Base-by-base conservation (phyloP, 2,329 filamentous ascomycete species). In the Thelonectria discophora region DNA sequence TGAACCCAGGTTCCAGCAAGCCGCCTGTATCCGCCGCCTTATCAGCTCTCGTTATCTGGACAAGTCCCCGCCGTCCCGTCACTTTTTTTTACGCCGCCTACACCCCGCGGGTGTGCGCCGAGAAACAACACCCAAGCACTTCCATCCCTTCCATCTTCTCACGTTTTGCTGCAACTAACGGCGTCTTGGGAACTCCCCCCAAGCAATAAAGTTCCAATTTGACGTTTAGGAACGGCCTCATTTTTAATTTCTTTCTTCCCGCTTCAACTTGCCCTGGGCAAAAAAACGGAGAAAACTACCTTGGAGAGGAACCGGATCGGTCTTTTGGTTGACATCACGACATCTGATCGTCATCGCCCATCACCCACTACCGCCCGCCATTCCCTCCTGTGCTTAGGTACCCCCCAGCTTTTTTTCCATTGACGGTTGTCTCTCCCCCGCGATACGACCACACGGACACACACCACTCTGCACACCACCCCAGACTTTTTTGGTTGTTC, bases 401-500 rank as follows among this genome's bases (percentile, higher is more conserved):
- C n/a, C n/a, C n/a, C n/a, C n/a, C n/a, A n/a, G n/a, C n/a, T n/a
- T n/a, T n/a, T n/a, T 21, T 17, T 45, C 37, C 24, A 46, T 55
- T 55, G 43, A 34, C n/a, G 39, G 13, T 11, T 27, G 17, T 24
- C 13, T 51, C 53, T 60, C 46, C 58, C 51, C 54, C 54, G 58
- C 54, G 58, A 61, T 57, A 58, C 53, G 40, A 52, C 53, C 51
- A 48, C 55, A 48, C 54, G 37, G 43, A 58, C 56, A 53, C 48
- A 53, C 56, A 58, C 54, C 48, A 43, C 59, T 37, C 46, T 13
- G 39, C 57, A 45, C 43, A 47, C 47, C 52, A 51, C 58, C 58
- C 58, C 39, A 50, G 46, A 46, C 39, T 60, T 60, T 54, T 55
- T 55, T 17, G n/a, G n/a, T 20, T 20, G 45, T 54, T 24, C 24